Base-by-base conservation (phyloP, 2,329 filamentous ascomycete genomes). In the Aspergillus sp. region DNA sequence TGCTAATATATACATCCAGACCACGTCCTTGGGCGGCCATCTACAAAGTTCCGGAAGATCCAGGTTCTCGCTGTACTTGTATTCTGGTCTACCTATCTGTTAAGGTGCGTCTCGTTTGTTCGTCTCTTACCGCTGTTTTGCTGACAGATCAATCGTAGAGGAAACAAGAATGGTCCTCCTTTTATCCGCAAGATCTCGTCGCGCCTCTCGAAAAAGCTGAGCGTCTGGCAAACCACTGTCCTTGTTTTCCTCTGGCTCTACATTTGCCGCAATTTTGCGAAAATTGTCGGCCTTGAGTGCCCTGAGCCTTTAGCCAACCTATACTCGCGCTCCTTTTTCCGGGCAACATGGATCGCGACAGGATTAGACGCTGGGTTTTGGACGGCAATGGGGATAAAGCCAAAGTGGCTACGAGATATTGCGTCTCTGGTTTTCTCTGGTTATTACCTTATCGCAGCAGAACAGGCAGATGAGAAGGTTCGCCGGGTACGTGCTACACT, bases 361-460 rank as follows among this genome's bases (percentile, higher is more conserved):
- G 95, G 92, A 0, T 79, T 99, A 62, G 95, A 99, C 70, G 95
- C 95, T 5, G 95, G 95, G 1, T 99, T 97, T 76, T 99, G 95
- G 95, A 97, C 92, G 0, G 95, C 95, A 36, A 99, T 99, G 95
- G 89, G 88, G 70, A 93, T 99, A 65, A 86, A 86, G 59, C 82
- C 82, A 51, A 92, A 90, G 69, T 93, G 91, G 87, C 68, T 97
- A 45, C 85, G 92, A 41, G 93, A 98, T 73, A 73, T 97, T 13
- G 86, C 90, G 9, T 92, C 91, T 72, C 82, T 98, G 19, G 81
- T 91, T 50, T 98, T 97, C 76, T 91, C 91, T 0, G 73, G 90
- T 10, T 99, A 97, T 77, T 99, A 99, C 74, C 82, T 99, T 64
- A 85, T 98, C 57, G 92, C 93, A 13, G 92, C 95, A 0, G 94